These are phyloP conservation scores for Hyaloperonospora brassicae DNA, from an alignment of 352 stramenopile genomes.

Conservation along the genomic window DNA sequence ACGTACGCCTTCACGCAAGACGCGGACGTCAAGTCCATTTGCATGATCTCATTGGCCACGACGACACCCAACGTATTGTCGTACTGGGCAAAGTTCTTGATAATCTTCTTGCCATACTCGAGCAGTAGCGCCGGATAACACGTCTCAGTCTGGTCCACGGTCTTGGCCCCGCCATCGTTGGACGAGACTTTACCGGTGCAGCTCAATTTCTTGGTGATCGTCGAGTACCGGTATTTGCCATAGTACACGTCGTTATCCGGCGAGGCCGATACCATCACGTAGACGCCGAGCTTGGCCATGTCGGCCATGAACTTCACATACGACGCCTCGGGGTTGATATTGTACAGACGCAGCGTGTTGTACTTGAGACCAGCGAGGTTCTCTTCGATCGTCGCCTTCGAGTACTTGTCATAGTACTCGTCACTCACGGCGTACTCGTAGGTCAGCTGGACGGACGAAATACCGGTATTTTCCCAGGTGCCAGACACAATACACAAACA, in stretches of 20 bases:
- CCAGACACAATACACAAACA: too few relatives aligned
- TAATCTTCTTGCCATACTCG: conserved; percentile 84
- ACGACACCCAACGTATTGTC: conserved; percentile 81
- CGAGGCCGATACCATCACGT: conserved; percentile 73
- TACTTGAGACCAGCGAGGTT: conserved; percentile 69
- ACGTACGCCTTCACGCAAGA: conserved; percentile 83
- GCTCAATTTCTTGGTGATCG: conserved; percentile 58
- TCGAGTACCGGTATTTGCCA: conserved; percentile 78
- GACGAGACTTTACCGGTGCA: conserved; percentile 39
- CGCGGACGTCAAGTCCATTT: conserved; percentile 57
- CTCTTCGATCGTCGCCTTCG: conserved; percentile 54
- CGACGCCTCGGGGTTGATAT: conserved; percentile 76
- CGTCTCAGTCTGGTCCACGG: conserved; percentile 59
- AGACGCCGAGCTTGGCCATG: conserved; percentile 68
- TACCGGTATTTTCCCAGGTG: too few relatives aligned
- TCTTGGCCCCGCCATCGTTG: conserved; percentile 30
- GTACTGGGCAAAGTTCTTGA: conserved; percentile 84
- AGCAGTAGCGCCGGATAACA: conserved; percentile 80
- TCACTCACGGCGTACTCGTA: conserved; percentile 86
- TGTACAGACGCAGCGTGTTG: conserved; percentile 83
- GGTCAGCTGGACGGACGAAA: conserved; percentile 41
- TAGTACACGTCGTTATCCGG: conserved; percentile 81
- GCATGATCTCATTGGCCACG: conserved; percentile 86
- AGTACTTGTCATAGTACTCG: conserved; percentile 80
- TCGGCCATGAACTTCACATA: conserved; percentile 83